Conservation (phyloP, 2,329 filamentous ascomycete species). For the Alternaria sp. region DNA sequence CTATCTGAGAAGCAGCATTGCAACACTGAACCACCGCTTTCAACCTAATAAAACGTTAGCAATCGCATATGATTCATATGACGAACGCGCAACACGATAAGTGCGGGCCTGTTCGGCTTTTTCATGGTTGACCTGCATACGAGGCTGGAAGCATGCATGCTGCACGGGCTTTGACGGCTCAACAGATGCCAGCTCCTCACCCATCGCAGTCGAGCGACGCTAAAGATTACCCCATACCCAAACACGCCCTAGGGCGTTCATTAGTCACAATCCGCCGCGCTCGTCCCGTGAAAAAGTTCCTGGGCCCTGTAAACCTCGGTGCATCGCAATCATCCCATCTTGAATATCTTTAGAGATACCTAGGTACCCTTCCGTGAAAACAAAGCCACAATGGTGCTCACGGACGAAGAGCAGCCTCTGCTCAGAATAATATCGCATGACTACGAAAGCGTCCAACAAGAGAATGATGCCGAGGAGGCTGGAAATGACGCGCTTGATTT, state of each 20-base stretch:
- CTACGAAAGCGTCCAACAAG: conserved; percentile 16
- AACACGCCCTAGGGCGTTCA: conserved; percentile 1
- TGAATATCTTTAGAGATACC: not conserved
- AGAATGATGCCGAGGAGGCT: conserved; percentile 19
- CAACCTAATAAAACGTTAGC: no score
- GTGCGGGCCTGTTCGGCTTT: no score
- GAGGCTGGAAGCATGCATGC: not conserved
- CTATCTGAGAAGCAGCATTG: no score
- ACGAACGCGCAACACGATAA: no score
- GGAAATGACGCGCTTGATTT: conserved; percentile 34
- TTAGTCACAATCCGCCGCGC: conserved; percentile 8
- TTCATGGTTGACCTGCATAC: no score
- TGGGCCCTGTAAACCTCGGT: not conserved
- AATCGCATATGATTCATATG: no score
- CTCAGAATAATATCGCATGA: conserved; percentile 31
- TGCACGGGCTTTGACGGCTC: not conserved
- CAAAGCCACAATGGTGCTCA: conserved; percentile 20
- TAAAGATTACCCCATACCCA: not conserved
- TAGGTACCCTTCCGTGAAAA: not conserved
- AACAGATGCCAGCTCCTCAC: not conserved
- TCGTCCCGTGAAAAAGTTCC: conserved; percentile 5
- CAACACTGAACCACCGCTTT: no score
- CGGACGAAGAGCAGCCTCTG: conserved; percentile 41
- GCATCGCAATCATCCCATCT: not conserved
- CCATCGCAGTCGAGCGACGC: not conserved